phyloP scores from a whole-genome alignment of 2,329 filamentous ascomycete genomes.

The Tolypocladium ophioglossoides region DNA sequence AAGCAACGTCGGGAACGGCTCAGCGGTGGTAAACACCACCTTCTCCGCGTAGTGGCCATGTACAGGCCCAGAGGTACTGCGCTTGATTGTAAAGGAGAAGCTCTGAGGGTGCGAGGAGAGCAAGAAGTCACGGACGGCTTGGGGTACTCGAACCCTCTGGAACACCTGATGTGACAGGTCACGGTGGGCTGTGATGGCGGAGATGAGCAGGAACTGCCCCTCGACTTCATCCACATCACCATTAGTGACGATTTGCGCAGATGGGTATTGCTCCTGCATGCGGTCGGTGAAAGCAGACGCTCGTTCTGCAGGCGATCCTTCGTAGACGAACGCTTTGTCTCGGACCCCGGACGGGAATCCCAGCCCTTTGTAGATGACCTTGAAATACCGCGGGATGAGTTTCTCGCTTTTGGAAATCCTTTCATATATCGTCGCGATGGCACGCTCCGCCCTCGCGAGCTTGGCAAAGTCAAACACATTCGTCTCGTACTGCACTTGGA shows the following conservation, averaged over 20 bases:
- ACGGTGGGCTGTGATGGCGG: slow-evolving; percentile 68
- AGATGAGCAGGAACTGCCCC: slow-evolving; percentile 82
- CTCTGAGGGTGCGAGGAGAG: slow-evolving; percentile 65
- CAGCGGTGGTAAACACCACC: slow-evolving; percentile 69
- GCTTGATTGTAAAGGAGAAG: slow-evolving; percentile 67
- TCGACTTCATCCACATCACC: slow-evolving; percentile 69
- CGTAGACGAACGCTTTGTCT: slow-evolving; percentile 89
- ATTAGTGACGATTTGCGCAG: slow-evolving; percentile 67
- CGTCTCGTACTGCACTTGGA: slow-evolving; percentile 82
- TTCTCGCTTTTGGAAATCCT: slow-evolving; percentile 73
- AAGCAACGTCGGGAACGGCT: slow-evolving; percentile 84
- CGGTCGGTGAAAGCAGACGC: slow-evolving; percentile 77
- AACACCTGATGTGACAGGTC: slow-evolving; percentile 76
- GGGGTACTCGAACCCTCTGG: slow-evolving; percentile 75
- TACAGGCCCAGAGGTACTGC: slow-evolving; percentile 58
- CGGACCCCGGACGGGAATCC: slow-evolving; percentile 73
- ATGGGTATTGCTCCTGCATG: slow-evolving; percentile 82
- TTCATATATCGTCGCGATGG: slow-evolving; percentile 89
- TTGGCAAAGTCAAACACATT: slow-evolving; percentile 89
- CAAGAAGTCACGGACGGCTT: slow-evolving; percentile 77
- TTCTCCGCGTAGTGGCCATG: slow-evolving; percentile 75
- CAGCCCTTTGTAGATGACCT: slow-evolving; percentile 78
- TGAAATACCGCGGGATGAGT: slow-evolving; percentile 76
- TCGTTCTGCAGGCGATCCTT: slow-evolving; percentile 67
- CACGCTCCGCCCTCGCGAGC: slow-evolving; percentile 76